Base-by-base conservation (phyloP, 192 early-diverging fungal genomes). In the Linnemannia exigua region DNA sequence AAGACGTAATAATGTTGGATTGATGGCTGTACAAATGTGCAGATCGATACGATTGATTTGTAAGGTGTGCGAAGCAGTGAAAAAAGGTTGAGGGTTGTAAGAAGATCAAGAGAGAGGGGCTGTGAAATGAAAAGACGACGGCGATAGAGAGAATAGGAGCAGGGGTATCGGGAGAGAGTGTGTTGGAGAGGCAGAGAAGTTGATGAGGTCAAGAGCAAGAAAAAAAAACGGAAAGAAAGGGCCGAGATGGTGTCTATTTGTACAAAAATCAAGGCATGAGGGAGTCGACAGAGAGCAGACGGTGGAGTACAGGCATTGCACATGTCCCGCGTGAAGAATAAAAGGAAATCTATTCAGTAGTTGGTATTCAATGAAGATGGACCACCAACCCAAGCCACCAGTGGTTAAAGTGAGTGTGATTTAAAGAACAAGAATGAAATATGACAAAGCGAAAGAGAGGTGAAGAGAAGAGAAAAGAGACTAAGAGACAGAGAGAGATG, bases 211-310 rank as follows among this genome's bases (percentile, higher is more conserved):
- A 74, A 15, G 36, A 25, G 9, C 3, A 54, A 61, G 8, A 54
- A 72, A 72, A 50, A 47, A 47, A 44, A 36, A 12, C 11, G 22
- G 9, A 14, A 41, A 36, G 33, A 25, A 35, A 38, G 31, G 17
- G 47, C 14, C 50, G 31, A 28, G 28, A 17, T 73, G 33, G n/a
- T 44, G 52, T 36, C 52, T 75, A 75, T 75, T 75, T 75, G 74
- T 75, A 75, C 38, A 33, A 63, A 51, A 73, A 74, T 51, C 25
- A 9, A 73, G 33, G 4, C 9, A 22, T 37, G 25, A 74, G 33
- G 41, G 3, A 9, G 41, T 44, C 9, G 41, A 6, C 3, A 44
- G 41, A 44, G 41, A 9, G 9, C 41, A 44, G 41, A 19, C 14
- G 2, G n/a, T 12, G 37, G 19, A 28, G 35, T 25, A 31, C 16